phyloP scores from a whole-genome alignment of 352 stramenopile species.

The Globisporangium splendens region DNA sequence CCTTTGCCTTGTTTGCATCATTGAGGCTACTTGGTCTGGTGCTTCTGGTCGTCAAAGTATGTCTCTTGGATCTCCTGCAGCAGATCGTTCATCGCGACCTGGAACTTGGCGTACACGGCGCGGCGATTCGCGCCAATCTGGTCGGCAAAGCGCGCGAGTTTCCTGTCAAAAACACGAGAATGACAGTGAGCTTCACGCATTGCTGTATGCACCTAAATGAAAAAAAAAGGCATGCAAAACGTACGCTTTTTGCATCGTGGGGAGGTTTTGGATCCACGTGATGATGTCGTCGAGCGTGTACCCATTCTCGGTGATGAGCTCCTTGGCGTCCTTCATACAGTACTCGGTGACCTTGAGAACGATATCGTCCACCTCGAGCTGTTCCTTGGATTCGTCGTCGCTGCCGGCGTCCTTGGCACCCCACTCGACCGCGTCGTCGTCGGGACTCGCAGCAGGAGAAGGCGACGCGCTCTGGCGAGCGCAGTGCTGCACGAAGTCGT shows the following conservation, averaged over 20 bases:
- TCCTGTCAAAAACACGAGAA: constrained; percentile 30
- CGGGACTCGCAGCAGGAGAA: constrained; percentile 8
- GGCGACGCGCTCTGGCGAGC: constrained; percentile 10
- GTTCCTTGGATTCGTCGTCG: constrained; percentile 60
- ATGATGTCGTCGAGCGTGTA: constrained; percentile 76
- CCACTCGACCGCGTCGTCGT: constrained; percentile 23
- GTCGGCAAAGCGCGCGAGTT: constrained; percentile 76
- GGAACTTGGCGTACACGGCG: constrained; percentile 65
- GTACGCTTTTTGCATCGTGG: constrained; percentile 81
- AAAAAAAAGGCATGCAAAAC: constrained; percentile 6
- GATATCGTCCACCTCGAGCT: constrained; percentile 73
- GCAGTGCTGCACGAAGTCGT: constrained; percentile 66
- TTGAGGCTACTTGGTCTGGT: constrained; percentile 29
- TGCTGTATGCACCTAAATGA: not conserved
- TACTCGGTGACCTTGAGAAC: constrained; percentile 73
- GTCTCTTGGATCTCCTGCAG: constrained; percentile 64
- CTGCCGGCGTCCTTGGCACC: constrained; percentile 20
- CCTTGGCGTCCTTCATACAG: constrained; percentile 76
- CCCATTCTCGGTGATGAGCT: constrained; percentile 60
- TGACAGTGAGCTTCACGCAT: not conserved
- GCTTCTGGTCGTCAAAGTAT: constrained; percentile 51
- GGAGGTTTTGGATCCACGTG: constrained; percentile 71
- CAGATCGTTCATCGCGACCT: constrained; percentile 70
- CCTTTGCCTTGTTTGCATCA: not conserved
- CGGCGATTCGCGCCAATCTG: constrained; percentile 58